Evolutionary conservation across 2,329 filamentous ascomycete genomes (phyloP), one percentile per base, ranked within the genome.

Genomic region (Aspergillus neotritici): DNA sequence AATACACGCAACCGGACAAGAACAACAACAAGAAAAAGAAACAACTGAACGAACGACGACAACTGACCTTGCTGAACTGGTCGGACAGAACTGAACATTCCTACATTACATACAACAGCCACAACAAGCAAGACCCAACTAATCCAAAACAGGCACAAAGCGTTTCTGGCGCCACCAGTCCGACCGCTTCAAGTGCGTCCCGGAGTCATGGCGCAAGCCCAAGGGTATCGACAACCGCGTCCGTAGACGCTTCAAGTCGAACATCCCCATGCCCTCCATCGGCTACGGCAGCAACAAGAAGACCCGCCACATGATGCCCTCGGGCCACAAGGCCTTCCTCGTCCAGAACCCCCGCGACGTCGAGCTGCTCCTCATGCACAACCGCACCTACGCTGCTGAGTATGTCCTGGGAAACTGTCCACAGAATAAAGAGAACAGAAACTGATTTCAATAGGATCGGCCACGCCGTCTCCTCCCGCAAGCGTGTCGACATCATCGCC

Each of bases 211-310:
- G 93, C 86, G 93, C 78, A 98, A 97, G 83, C 93, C 93, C 63
- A 98, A 98, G 87, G 93, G 93, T 88, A 98, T 98, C 76, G 93
- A 98, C 79, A 94, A 90, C 80, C 80, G 87, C 68, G 91, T 98
- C 71, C 87, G 93, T 72, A 84, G 93, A 81, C 87, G 93, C 62
- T 98, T 98, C 82, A 89, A 87, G 77, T 88, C 93, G 69, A 87
- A 87, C 77, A 85, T 86, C 75, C 82, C 83, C 68, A 97, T 98
- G 91, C 93, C 93, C 76, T 94, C 89, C 80, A 98, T 98, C 72
- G 93, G 93, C 68, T 98, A 90, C 73, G 90, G 93, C 64, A 93
- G 87, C 77, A 97, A 97, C 87, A 94, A 88, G 83, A 97, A 97
- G 84, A 98, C 93, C 71, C 84, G 87, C 69, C 91, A 94, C 82